Evolutionary conservation across 495 filamentous ascomycete genomes (phyloP).

Genomic region (Chaetomium cochliodes): DNA sequence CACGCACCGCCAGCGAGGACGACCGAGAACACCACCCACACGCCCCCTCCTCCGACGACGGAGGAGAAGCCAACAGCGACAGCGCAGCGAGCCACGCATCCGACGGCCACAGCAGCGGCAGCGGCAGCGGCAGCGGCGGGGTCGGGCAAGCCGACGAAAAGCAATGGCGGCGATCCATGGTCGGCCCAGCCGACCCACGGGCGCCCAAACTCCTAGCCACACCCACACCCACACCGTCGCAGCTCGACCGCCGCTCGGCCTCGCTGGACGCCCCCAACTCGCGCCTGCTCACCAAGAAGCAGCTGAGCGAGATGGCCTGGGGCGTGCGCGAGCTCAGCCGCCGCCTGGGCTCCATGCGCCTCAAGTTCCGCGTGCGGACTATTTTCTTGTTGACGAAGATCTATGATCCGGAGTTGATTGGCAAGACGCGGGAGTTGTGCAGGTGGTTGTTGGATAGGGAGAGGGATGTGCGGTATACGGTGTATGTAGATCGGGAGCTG

Average conservation of each 20-base stretch:
- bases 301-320: conserved; percentile 93
- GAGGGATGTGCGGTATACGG: conserved; percentile 64
- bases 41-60: neutral
- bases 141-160: conserved; percentile 47
- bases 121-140: conserved; percentile 11
- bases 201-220: conserved; percentile 22
- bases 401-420: conserved; percentile 78
- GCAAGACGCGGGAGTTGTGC: conserved; percentile 70
- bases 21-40: neutral
- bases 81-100: neutral
- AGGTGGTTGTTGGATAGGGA: conserved; percentile 83
- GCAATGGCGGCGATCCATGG: conserved; percentile 43
- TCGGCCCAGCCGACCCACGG: conserved; percentile 11
- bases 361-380: conserved; percentile 76
- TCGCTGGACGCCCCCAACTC: conserved; percentile 39
- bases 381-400: conserved; percentile 90
- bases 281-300: conserved; percentile 80
- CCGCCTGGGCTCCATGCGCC: conserved; percentile 70
- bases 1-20: neutral
- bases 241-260: conserved; percentile 26
- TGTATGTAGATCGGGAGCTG: conserved; percentile 78
- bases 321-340: conserved; percentile 89
- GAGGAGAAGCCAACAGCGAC: neutral
- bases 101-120: neutral
- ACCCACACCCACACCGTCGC: conserved; percentile 20